Percentiles rank a stretch among this genome's conserved stretches.
These are phyloP conservation scores for Eucalyptus marginata DNA, from an alignment of 345 rosid species.

Conservation along the genomic window DNA sequence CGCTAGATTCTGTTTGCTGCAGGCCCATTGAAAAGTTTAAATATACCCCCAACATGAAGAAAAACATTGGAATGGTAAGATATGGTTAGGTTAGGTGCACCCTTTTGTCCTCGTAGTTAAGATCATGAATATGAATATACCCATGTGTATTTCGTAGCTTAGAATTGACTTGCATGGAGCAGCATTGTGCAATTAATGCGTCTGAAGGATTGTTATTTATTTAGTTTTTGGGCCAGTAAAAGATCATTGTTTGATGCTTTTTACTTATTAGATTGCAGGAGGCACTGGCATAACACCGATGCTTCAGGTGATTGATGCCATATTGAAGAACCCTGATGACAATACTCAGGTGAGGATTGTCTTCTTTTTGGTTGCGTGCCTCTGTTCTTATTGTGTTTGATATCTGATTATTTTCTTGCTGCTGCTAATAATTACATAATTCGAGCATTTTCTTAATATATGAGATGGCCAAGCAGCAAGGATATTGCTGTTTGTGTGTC, in stretches of 20 bases:
- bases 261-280: slow-evolving; percentile 62
- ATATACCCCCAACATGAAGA: slow-evolving; percentile 92
- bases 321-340: slow-evolving; percentile 81
- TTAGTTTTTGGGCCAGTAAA: neutral
- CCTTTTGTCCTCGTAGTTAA: neutral
- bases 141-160: neutral
- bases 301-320: slow-evolving; percentile 92
- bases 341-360: slow-evolving; percentile 57
- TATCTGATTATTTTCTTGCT: neutral
- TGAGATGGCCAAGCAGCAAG: neutral
- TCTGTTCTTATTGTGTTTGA: neutral
- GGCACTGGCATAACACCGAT: slow-evolving; percentile 96
- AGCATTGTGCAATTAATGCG: neutral
- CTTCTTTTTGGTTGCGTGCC: neutral
- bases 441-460: neutral
- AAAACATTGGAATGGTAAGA: slow-evolving; percentile 91
- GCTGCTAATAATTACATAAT: neutral
- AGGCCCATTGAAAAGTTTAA: slow-evolving; percentile 91
- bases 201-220: neutral
- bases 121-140: neutral
- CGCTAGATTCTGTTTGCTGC: slow-evolving; percentile 16
- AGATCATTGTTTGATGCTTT: neutral
- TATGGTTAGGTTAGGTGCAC: slow-evolving; percentile 4
- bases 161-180: neutral
- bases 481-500: neutral